Evolutionary conservation across 2,329 filamentous ascomycete species (phyloP).

Genomic region (Penicillium frequentans): DNA sequence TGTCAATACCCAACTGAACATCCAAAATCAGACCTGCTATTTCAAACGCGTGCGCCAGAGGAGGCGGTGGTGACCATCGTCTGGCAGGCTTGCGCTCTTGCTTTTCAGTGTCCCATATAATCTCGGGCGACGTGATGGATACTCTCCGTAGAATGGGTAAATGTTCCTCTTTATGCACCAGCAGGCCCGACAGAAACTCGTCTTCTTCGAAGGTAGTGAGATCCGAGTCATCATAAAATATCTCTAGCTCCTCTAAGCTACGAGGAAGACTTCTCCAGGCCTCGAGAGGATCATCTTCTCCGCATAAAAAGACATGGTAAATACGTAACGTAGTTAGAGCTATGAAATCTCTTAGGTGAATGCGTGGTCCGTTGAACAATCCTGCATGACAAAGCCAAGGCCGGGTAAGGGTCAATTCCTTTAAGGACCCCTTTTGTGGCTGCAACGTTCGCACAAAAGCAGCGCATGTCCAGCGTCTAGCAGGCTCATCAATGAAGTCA

Average conservation of each 20-base stretch:
- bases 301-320: conserved; percentile 11
- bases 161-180: neutral
- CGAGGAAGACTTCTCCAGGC: conserved; percentile 5
- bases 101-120: neutral
- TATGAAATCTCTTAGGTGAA: conserved; percentile 8
- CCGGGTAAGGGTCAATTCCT: conserved; percentile 8
- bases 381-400: conserved; percentile 3
- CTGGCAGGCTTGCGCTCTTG: neutral
- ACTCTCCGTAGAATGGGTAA: neutral
- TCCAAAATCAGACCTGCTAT: neutral
- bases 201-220: neutral
- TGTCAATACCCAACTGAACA: neutral
- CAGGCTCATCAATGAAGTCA: conserved; percentile 2
- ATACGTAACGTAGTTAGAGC: conserved; percentile 5
- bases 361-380: conserved; percentile 5
- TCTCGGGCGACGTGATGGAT: neutral
- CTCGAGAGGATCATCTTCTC: neutral
- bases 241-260: conserved; percentile 9
- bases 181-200: neutral
- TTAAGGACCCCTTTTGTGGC: conserved; percentile 5
- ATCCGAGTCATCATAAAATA: conserved; percentile 7
- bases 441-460: conserved; percentile 11
- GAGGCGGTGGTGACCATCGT: neutral
- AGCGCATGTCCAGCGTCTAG: conserved; percentile 6
- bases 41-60: neutral